phyloP scores from a whole-genome alignment of 768 basidiomycete species.

The Boletus patriciae region DNA sequence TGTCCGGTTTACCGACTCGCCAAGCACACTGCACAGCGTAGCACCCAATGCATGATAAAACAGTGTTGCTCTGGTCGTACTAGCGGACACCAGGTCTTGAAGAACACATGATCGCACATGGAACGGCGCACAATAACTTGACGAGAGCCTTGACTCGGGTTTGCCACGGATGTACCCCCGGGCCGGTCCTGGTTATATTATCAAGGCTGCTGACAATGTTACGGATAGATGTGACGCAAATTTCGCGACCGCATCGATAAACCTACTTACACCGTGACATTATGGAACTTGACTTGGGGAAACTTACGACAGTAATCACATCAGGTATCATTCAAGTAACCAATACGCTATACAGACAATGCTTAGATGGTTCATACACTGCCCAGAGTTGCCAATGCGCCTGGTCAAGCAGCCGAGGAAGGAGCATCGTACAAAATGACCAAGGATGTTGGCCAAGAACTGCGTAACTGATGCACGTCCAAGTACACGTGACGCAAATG shows the following conservation, averaged over 20 bases:
- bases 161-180: too few species aligned
- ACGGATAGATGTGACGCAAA: too few species aligned
- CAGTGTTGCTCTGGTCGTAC: neutral
- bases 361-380: neutral
- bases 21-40: neutral
- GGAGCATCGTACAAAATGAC: slow-evolving; percentile 45
- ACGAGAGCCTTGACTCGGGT: too few species aligned
- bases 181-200: too few species aligned
- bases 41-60: neutral
- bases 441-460: slow-evolving; percentile 70
- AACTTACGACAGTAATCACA: neutral
- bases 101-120: neutral
- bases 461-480: slow-evolving; percentile 45
- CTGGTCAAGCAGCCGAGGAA: slow-evolving; percentile 17
- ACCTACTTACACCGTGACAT: too few species aligned
- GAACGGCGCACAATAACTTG: neutral
- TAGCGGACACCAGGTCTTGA: neutral
- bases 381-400: neutral
- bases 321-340: neutral
- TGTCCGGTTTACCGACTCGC: neutral
- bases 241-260: too few species aligned
- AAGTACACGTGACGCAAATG: slow-evolving; percentile 58
- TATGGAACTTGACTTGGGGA: too few species aligned
- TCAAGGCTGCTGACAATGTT: too few species aligned
- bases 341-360: slow-evolving; percentile 6